These are phyloP conservation scores for Raddia distichophylla DNA, from an alignment of 176 grass and related monocot species.

Conservation along the genomic window DNA sequence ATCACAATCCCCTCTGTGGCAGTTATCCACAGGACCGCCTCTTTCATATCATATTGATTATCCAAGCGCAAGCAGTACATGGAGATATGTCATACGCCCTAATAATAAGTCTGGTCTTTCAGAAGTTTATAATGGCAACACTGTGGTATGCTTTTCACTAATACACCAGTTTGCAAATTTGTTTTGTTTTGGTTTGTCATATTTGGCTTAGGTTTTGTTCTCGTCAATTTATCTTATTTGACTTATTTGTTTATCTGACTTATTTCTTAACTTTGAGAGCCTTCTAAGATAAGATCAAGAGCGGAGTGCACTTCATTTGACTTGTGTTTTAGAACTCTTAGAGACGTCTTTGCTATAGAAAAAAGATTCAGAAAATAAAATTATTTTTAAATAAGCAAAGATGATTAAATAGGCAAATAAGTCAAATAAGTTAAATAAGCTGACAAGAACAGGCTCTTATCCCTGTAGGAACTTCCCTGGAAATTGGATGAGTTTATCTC, in stretches of 20 bases:
- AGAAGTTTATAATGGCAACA: slow-evolving; percentile 50
- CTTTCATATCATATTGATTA: slow-evolving; percentile 46
- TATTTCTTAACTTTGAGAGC: no score
- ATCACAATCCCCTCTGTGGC: slow-evolving; percentile 47
- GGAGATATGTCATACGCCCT: slow-evolving; percentile 58
- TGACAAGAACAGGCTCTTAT: neutral
- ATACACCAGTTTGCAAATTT: neutral
- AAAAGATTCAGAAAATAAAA: no score
- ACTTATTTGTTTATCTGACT: no score
- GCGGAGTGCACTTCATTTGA: no score
- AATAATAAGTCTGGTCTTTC: slow-evolving; percentile 33
- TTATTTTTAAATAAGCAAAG: no score
- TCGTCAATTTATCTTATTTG: no score
- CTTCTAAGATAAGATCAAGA: no score
- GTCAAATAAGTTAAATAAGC: no score
- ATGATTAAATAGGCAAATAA: no score
- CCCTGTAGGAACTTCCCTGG: slow-evolving; percentile 72
- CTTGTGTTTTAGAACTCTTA: no score
- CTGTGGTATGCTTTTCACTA: slow-evolving; percentile 56
- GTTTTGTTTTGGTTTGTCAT: slow-evolving; percentile 15
- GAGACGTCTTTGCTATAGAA: no score
- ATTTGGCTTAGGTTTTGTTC: neutral
- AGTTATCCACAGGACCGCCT: slow-evolving; percentile 57
- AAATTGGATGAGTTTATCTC: slow-evolving; percentile 81
- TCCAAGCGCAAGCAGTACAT: slow-evolving; percentile 15